Evolutionary conservation across 2,329 filamentous ascomycete species (phyloP).

Genomic region (Ilyonectria mors-panacis): DNA sequence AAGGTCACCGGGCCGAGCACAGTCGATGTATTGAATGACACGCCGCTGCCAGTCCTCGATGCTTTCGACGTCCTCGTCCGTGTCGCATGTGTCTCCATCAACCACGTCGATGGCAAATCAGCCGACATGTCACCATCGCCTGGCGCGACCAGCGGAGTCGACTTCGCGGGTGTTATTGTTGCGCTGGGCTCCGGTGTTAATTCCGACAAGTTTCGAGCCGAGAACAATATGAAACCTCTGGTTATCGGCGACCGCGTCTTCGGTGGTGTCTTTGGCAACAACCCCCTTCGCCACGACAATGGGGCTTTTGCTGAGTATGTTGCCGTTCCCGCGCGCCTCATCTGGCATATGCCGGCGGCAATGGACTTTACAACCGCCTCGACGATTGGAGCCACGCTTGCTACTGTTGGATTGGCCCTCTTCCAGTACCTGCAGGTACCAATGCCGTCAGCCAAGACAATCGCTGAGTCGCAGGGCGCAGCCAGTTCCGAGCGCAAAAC

Average conservation of each 20-base stretch:
- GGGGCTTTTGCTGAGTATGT: slow-evolving; percentile 36
- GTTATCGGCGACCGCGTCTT: slow-evolving; percentile 31
- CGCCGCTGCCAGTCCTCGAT: slow-evolving; percentile 15
- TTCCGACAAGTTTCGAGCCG: slow-evolving; percentile 26
- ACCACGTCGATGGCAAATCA: slow-evolving; percentile 40
- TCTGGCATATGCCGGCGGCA: slow-evolving; percentile 29
- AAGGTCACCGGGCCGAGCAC: slow-evolving; percentile 22
- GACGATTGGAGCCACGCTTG: slow-evolving; percentile 30
- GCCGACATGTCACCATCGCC: slow-evolving; percentile 37
- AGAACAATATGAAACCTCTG: slow-evolving; percentile 27
- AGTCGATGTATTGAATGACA: slow-evolving; percentile 10
- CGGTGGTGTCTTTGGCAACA: slow-evolving; percentile 35
- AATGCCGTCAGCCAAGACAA: slow-evolving; percentile 17
- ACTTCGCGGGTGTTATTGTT: slow-evolving; percentile 37
- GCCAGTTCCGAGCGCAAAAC: background rate
- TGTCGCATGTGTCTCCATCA: slow-evolving; percentile 34
- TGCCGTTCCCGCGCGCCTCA: slow-evolving; percentile 22
- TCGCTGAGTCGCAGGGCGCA: background rate
- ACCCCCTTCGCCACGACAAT: slow-evolving; percentile 28
- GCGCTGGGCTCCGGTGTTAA: slow-evolving; percentile 25
- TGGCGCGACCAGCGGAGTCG: slow-evolving; percentile 37
- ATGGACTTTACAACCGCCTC: slow-evolving; percentile 23
- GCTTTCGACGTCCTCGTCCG: slow-evolving; percentile 29
- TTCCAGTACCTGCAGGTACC: slow-evolving; percentile 29
- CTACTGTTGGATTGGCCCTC: slow-evolving; percentile 28